Percentiles rank a stretch among this genome's conserved stretches.
Evolutionary conservation across 345 rosid species (phyloP).

Genomic region (Trapa bicornis): DNA sequence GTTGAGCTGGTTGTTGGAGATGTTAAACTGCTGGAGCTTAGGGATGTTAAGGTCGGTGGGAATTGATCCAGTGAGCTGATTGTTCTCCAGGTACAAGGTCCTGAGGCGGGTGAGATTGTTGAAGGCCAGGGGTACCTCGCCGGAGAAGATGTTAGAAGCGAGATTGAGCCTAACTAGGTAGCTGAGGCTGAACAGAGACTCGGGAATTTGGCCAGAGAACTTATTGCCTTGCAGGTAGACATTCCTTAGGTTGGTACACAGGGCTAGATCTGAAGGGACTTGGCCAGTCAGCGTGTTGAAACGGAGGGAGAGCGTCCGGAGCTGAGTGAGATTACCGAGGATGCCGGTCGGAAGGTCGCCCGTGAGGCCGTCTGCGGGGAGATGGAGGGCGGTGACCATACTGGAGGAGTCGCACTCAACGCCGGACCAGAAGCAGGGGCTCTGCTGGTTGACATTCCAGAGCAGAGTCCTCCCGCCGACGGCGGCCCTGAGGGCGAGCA

Average conservation of each 20-base stretch:
- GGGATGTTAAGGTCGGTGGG: constrained; percentile 18
- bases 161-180: constrained; percentile 28
- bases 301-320: constrained; percentile 34
- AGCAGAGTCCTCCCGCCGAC: constrained; percentile 35
- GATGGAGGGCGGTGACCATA: constrained; percentile 25
- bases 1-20: constrained; percentile 61
- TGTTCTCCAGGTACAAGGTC: constrained; percentile 27
- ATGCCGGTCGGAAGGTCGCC: constrained; percentile 25
- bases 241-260: constrained; percentile 24
- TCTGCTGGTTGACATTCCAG: constrained; percentile 21
- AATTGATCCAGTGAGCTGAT: constrained; percentile 22
- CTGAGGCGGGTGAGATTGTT: constrained; percentile 19
- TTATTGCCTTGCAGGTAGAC: constrained; percentile 32
- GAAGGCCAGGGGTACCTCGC: constrained; percentile 15
- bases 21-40: constrained; percentile 60
- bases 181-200: constrained; percentile 14
- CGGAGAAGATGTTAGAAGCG: constrained; percentile 24
- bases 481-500: constrained; percentile 29
- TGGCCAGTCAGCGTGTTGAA: constrained; percentile 28
- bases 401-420: constrained; percentile 16
- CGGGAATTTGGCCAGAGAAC: constrained; percentile 35
- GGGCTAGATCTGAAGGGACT: constrained; percentile 31
- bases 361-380: constrained; percentile 29
- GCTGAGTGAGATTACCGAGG: constrained; percentile 26
- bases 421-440: constrained; percentile 34